Conservation (phyloP, 2,329 filamentous ascomycete species). For the Fusarium napiforme region DNA sequence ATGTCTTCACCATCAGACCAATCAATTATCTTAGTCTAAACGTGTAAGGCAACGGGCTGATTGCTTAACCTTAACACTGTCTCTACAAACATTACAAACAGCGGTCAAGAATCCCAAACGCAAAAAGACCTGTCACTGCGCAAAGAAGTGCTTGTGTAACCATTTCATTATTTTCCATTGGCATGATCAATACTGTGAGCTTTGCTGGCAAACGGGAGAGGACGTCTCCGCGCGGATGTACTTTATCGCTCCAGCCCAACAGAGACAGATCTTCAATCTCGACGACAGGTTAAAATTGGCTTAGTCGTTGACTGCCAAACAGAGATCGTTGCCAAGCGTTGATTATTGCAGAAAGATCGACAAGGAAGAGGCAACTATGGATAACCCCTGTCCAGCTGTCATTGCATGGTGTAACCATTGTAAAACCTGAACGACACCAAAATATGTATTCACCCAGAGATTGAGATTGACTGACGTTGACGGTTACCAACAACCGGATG, state of each 20-base stretch:
- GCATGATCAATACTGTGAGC: not conserved
- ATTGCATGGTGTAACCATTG: not conserved
- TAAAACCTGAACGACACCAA: not conserved
- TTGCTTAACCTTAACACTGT: not conserved
- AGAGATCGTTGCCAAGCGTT: no score
- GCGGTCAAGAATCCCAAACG: not conserved
- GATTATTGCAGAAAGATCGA: not conserved
- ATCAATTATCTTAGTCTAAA: no score
- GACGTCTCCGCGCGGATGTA: not conserved
- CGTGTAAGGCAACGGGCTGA: accelerated
- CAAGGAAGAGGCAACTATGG: not conserved
- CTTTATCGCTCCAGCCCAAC: not conserved
- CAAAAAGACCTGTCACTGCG: not conserved
- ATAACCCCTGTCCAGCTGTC: not conserved
- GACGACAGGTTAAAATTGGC: not conserved
- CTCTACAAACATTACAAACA: not conserved
- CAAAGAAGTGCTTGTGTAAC: not conserved
- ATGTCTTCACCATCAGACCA: not conserved
- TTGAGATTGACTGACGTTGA: no score
- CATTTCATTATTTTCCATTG: not conserved
- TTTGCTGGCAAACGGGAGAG: not conserved
- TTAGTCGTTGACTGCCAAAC: no score
- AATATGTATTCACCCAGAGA: not conserved
- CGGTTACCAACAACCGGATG: not conserved
- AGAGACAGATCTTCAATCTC: not conserved